These are phyloP conservation scores for Babesia bigemina DNA, from an alignment of 169 alveolate species.

Conservation along the genomic window DNA sequence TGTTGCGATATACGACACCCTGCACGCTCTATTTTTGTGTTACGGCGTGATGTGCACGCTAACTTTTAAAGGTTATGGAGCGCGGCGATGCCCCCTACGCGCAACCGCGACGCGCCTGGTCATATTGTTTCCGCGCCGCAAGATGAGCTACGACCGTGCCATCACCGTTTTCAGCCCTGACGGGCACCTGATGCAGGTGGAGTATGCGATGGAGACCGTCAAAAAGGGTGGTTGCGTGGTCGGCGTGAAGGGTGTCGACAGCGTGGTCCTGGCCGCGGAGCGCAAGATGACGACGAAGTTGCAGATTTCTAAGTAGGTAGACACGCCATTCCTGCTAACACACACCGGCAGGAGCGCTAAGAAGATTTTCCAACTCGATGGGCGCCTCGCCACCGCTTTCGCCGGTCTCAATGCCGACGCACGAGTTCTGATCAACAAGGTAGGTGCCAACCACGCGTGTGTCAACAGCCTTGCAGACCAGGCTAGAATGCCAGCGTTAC, in stretches of 20 bases:
- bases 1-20: not conserved
- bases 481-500: constrained; percentile 96
- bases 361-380: constrained; percentile 93
- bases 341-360: constrained; percentile 68
- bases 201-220: constrained; percentile 99
- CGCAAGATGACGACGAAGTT: constrained; percentile 93
- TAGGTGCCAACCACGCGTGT: constrained; percentile 2
- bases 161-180: constrained; percentile 99
- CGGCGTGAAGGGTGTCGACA: constrained; percentile 94
- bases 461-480: constrained; percentile 72
- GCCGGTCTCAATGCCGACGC: constrained; percentile 99
- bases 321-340: not conserved
- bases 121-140: constrained; percentile 1
- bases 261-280: constrained; percentile 97
- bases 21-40: not conserved
- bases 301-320: constrained; percentile 85
- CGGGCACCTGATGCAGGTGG: constrained; percentile 98
- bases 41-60: constrained; percentile 3
- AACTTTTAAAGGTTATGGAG: constrained; percentile 1
- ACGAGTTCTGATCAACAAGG: constrained; percentile 92
- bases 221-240: constrained; percentile 95
- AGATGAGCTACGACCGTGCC: constrained; percentile 97
- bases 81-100: constrained; percentile 19
- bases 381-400: constrained; percentile 92
- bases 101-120: not conserved